A percentile compares a stretch with the other conserved stretches of the same genome.
Conservation (phyloP, 129 eudicot species). For the Flaveria trinervia region DNA sequence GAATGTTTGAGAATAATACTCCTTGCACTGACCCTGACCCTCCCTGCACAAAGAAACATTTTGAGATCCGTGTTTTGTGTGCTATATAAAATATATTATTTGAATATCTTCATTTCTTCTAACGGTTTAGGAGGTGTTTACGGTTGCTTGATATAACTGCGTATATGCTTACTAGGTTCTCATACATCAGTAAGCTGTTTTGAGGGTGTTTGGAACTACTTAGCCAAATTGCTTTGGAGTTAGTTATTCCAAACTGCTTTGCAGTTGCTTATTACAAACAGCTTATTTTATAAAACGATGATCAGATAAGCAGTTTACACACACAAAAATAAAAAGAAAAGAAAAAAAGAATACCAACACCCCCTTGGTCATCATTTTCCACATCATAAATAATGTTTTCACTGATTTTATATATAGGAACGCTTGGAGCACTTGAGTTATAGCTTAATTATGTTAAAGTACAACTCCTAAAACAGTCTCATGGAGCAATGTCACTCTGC, state of each 20-base stretch:
- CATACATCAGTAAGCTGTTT: neutral
- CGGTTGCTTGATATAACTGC: neutral
- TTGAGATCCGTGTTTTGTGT: slow-evolving; percentile 9
- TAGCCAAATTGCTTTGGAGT: neutral
- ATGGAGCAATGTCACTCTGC: slow-evolving; percentile 1
- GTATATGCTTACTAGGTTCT: no score
- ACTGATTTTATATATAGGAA: neutral
- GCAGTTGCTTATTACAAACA: neutral
- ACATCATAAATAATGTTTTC: neutral
- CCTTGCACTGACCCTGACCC: slow-evolving; percentile 90
- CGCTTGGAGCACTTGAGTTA: neutral
- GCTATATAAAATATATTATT: neutral
- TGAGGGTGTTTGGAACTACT: neutral
- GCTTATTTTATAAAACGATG: neutral
- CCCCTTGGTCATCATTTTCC: neutral
- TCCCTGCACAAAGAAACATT: slow-evolving; percentile 58
- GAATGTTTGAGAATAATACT: slow-evolving; percentile 77
- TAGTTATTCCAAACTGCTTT: neutral
- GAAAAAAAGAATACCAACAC: neutral
- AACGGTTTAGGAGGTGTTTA: neutral
- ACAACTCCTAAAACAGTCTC: neutral
- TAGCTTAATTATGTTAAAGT: neutral
- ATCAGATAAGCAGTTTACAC: neutral
- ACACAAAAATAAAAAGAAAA: neutral
- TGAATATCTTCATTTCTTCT: neutral